These are phyloP conservation scores for Pseudopithomyces chartarum DNA, from an alignment of 2,329 filamentous ascomycete species.

Conservation along the genomic window DNA sequence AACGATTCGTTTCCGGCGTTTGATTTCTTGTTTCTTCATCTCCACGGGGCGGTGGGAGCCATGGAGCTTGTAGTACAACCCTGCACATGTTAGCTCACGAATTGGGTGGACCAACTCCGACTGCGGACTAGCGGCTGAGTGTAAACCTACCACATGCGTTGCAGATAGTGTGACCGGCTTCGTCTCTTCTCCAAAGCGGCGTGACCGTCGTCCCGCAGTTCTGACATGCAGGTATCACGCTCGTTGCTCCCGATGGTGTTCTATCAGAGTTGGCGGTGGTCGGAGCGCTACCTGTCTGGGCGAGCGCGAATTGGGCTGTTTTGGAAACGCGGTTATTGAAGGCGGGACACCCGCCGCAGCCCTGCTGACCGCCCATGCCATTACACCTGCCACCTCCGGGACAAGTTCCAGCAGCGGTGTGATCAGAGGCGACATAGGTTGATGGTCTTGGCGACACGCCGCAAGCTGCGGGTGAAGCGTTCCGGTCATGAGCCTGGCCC, in stretches of 20 bases:
- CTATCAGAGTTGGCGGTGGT: conserved; percentile 18
- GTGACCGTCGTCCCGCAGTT: conserved; percentile 98
- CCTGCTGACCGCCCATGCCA: conserved; percentile 91
- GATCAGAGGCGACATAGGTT: conserved; percentile 78
- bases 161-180: conserved; percentile 94
- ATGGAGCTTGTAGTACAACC: conserved; percentile 95
- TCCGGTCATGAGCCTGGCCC: conserved; percentile 44
- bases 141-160: conserved; percentile 86
- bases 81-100: conserved; percentile 53
- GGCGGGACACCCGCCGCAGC: conserved; percentile 92
- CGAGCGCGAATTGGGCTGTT: conserved; percentile 71
- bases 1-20: conserved; percentile 91
- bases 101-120: neutral
- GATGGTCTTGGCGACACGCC: conserved; percentile 54
- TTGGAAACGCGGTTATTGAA: conserved; percentile 97
- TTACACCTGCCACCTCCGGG: conserved; percentile 95
- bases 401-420: conserved; percentile 81
- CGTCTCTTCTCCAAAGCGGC: conserved; percentile 92
- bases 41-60: conserved; percentile 89
- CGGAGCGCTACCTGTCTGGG: conserved; percentile 43
- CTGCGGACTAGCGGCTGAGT: conserved; percentile 1
- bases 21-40: conserved; percentile 99
- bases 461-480: conserved; percentile 46
- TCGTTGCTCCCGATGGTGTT: conserved; percentile 40
- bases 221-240: conserved; percentile 85